Base-by-base conservation (phyloP, 2,329 filamentous ascomycete genomes). In the Endoconidiophora polonica region DNA sequence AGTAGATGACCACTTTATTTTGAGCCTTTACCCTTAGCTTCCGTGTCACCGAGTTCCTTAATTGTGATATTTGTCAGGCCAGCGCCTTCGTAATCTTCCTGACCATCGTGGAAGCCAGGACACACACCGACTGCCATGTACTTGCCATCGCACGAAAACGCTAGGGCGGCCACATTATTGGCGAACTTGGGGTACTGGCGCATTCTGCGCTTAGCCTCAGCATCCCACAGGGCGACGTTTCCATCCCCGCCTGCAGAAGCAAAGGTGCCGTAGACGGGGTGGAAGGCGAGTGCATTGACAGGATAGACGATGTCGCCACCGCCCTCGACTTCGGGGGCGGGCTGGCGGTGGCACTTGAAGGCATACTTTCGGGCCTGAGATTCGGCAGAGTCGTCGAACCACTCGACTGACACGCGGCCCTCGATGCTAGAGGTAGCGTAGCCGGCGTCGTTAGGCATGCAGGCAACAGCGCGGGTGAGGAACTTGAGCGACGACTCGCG, bases 291-390 rank as follows among this genome's bases (percentile, higher is more conserved):
- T 2, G 87, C 83, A 61, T 95, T 91, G 57, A 95, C 88, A 0
- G 88, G 88, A 60, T 88, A 94, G 2, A 95, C 86, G 3, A 94
- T 74, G 59, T 94, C 88, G 26, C 72, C 78, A 49, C 68, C 62
- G 26, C 54, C 63, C 38, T 74, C 74, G 7, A 73, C 72, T 39
- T 80, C 73, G 2, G 76, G 66, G 7, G 71, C 72, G 1, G 79
- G 73, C 63, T 94, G 86, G 3, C 91, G 77, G 66, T 98, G 91
- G 66, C 91, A 98, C 66, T 98, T 98, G 76, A 98, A 98, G 12
- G 91, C 91, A 63, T 96, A 98, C 65, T 95, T 96, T 57, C 88
- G 77, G 38, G 84, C 82, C 67, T 96, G 88, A 3, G 84, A 88
- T 63, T 90, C 84, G 40, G 79, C 71, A 4, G 79, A 85, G 14